Percentiles rank a stretch among this genome's conserved stretches.
Conservation (phyloP, 2,329 filamentous ascomycete species). For the Sclerotinia nivalis region DNA sequence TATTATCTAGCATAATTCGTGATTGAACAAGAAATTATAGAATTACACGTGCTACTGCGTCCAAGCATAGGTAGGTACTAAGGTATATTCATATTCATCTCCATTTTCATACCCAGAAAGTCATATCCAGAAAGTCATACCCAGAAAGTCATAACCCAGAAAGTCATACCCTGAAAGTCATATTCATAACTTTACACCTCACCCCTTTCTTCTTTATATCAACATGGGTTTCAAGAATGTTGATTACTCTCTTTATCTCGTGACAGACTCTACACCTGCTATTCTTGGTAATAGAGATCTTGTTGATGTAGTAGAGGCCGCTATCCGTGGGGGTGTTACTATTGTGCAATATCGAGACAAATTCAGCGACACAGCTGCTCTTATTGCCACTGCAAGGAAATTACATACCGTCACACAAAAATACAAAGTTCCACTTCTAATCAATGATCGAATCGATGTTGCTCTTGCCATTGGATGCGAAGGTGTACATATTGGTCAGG, state of each 20-base stretch:
- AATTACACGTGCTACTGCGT: neutral
- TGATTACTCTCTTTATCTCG: constrained; percentile 84
- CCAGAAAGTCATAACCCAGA: neutral
- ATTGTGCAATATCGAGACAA: constrained; percentile 93
- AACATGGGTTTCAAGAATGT: constrained; percentile 48
- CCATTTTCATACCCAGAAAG: neutral
- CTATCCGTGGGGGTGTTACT: constrained; percentile 77
- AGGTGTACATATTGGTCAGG: constrained; percentile 92
- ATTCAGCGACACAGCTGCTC: constrained; percentile 67
- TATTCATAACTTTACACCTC: neutral
- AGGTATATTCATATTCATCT: neutral
- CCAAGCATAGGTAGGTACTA: neutral
- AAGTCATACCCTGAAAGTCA: too few species aligned
- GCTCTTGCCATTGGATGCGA: constrained; percentile 83
- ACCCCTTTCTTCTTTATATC: constrained; percentile 14
- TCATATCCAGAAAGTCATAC: neutral
- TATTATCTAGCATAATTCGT: neutral
- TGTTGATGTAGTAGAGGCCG: constrained; percentile 70
- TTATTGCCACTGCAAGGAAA: constrained; percentile 68
- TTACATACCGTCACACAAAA: constrained; percentile 71
- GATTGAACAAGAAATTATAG: neutral
- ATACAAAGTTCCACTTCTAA: constrained; percentile 75
- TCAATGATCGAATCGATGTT: constrained; percentile 92
- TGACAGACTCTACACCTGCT: constrained; percentile 87
- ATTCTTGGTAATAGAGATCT: constrained; percentile 75